Evolutionary conservation across 768 basidiomycete species (phyloP).

Genomic region (Pulveroboletus sp.): DNA sequence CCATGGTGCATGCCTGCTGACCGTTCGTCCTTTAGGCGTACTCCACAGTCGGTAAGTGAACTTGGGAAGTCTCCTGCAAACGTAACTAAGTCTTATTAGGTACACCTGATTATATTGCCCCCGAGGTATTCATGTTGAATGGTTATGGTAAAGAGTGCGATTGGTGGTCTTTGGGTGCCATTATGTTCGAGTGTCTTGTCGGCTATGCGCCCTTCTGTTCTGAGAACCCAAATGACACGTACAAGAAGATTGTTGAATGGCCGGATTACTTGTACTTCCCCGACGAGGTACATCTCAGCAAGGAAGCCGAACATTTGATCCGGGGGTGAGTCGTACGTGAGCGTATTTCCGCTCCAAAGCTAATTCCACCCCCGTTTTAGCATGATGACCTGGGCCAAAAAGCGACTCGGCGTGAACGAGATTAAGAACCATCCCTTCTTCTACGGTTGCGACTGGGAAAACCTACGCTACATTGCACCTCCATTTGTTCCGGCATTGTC

Average conservation of each 20-base stretch:
- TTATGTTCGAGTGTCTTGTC: conserved; percentile 98
- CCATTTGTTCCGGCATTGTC: conserved; percentile 93
- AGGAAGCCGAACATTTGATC: conserved; percentile 89
- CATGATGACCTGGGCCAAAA: conserved; percentile 81
- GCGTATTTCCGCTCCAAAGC: conserved; percentile 1
- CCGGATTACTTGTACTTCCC: conserved; percentile 87
- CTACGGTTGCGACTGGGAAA: conserved; percentile 91
- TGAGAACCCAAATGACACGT: conserved; percentile 95
- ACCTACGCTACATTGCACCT: conserved; percentile 88
- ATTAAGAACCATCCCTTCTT: conserved; percentile 94
- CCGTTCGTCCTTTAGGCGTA: conserved; percentile 62
- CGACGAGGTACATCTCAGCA: conserved; percentile 89
- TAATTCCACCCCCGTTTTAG: conserved; percentile 35
- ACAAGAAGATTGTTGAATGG: conserved; percentile 99
- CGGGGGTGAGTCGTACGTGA: conserved; percentile 51
- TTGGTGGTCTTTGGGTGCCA: conserved; percentile 99
- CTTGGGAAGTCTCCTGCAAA: not conserved
- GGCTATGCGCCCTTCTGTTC: conserved; percentile 98
- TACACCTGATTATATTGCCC: conserved; percentile 71
- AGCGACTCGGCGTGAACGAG: conserved; percentile 74
- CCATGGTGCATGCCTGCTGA: conserved; percentile 2
- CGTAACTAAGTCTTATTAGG: conserved; percentile 17
- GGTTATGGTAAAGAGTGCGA: conserved; percentile 99
- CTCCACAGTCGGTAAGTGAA: conserved; percentile 65
- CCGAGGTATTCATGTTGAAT: conserved; percentile 95